Conservation (phyloP, 495 filamentous ascomycete species). For the Xylaria curta region DNA sequence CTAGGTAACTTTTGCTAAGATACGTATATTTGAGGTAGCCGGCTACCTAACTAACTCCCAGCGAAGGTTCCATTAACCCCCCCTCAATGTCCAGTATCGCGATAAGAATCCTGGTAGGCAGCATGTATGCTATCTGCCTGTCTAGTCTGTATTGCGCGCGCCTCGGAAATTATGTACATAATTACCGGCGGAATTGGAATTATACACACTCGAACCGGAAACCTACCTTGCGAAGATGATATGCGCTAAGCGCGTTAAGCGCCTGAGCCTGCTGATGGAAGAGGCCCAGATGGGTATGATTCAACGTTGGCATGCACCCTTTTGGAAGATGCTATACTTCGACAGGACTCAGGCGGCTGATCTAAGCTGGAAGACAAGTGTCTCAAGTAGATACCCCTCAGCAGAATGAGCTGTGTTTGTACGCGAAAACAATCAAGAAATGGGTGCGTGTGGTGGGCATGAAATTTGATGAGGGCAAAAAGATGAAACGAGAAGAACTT, state of each 20-base stretch:
- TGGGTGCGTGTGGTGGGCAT: not conserved
- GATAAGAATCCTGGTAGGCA: not conserved
- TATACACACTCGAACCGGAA: not conserved
- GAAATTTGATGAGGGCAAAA: not conserved
- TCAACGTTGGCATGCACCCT: not conserved
- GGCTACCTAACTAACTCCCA: not conserved
- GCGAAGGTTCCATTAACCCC: not conserved
- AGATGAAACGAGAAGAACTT: not conserved
- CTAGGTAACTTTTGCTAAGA: no score
- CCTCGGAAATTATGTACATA: no score
- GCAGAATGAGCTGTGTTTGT: no score
- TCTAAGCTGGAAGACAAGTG: no score
- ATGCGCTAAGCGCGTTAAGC: not conserved
- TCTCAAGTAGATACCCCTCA: no score
- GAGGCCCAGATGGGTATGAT: not conserved
- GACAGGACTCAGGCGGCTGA: not conserved
- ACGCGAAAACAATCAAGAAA: not conserved
- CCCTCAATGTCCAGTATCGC: not conserved
- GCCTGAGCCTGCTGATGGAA: not conserved
- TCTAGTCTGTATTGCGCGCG: no score
- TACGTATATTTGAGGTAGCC: not conserved
- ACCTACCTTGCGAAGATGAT: not conserved
- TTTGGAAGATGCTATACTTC: not conserved
- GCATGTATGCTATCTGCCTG: no score
- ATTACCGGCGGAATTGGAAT: no score